phyloP scores from a whole-genome alignment of 2,329 filamentous ascomycete species.

The Dactylonectria estremocensis region DNA sequence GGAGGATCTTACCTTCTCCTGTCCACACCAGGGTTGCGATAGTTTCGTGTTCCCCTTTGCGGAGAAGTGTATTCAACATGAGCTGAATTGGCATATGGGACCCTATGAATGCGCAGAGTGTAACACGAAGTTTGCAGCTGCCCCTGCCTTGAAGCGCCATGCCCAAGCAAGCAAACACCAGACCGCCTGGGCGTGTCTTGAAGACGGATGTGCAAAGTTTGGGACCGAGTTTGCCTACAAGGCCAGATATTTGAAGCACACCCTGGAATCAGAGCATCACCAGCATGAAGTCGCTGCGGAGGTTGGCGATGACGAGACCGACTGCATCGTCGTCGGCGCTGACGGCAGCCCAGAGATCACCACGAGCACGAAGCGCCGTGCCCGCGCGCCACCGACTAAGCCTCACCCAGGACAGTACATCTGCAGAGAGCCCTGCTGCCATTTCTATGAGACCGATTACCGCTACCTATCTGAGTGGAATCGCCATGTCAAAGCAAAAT shows the following conservation, averaged over 20 bases:
- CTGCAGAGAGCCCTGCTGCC: slow-evolving; percentile 41
- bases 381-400: neutral
- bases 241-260: slow-evolving; percentile 26
- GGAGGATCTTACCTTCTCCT: slow-evolving; percentile 36
- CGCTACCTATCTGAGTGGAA: slow-evolving; percentile 33
- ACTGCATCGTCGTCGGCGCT: slow-evolving; percentile 1
- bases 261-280: slow-evolving; percentile 21
- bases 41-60: slow-evolving; percentile 39
- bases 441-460: slow-evolving; percentile 35
- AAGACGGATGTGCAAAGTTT: slow-evolving; percentile 15
- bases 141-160: slow-evolving; percentile 41
- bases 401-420: neutral
- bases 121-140: slow-evolving; percentile 39
- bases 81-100: slow-evolving; percentile 43
- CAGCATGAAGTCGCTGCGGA: neutral
- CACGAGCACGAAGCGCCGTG: neutral
- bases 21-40: slow-evolving; percentile 47
- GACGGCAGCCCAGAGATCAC: neutral
- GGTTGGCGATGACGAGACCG: neutral
- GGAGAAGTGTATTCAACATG: slow-evolving; percentile 45
- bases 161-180: slow-evolving; percentile 27
- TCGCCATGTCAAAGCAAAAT: slow-evolving; percentile 31
- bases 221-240: slow-evolving; percentile 22
- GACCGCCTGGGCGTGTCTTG: slow-evolving; percentile 27
- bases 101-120: slow-evolving; percentile 45